Evolutionary conservation across 1,139 yeast genomes (phyloP).

Genomic region (Geotrichum klebahnii): DNA sequence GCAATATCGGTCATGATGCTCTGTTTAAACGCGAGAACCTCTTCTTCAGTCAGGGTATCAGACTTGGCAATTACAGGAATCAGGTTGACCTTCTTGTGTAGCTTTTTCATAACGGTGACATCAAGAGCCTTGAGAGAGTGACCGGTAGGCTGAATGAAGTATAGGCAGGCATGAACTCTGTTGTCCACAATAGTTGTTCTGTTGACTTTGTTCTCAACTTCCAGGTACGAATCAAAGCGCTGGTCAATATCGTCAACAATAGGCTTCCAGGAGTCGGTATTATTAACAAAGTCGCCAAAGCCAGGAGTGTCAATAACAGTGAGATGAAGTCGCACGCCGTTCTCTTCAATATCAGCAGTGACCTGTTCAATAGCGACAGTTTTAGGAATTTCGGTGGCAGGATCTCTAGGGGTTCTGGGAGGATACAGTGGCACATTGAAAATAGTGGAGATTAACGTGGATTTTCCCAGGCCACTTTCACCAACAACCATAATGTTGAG

Average conservation of each 20-base stretch:
- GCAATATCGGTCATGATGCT: conserved; percentile 68
- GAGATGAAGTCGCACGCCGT: conserved; percentile 81
- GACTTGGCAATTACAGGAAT: conserved; percentile 94
- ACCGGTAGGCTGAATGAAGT: conserved; percentile 96
- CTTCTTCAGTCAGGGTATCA: conserved; percentile 88
- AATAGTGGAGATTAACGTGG: conserved; percentile 85
- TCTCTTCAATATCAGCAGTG: conserved; percentile 78
- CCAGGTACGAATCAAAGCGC: conserved; percentile 84
- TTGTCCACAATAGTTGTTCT: conserved; percentile 77
- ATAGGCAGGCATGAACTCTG: conserved; percentile 96
- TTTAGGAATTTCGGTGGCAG: conserved; percentile 39
- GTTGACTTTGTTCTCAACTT: conserved; percentile 81
- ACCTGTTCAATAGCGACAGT: conserved; percentile 64
- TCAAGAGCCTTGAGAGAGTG: conserved; percentile 88
- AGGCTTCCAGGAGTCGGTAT: conserved; percentile 87
- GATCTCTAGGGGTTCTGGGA: conserved; percentile 36
- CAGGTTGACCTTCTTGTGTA: conserved; percentile 87
- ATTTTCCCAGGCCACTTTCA: conserved; percentile 88
- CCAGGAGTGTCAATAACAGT: conserved; percentile 91
- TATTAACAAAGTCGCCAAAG: conserved; percentile 88
- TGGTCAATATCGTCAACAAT: conserved; percentile 83
- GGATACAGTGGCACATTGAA: conserved; percentile 73
- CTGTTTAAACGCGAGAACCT: conserved; percentile 67
- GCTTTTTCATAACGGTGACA: conserved; percentile 79
- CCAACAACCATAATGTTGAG: conserved; percentile 60